phyloP scores from a whole-genome alignment of 495 filamentous ascomycete genomes.

The Trypethelium eluteriae region DNA sequence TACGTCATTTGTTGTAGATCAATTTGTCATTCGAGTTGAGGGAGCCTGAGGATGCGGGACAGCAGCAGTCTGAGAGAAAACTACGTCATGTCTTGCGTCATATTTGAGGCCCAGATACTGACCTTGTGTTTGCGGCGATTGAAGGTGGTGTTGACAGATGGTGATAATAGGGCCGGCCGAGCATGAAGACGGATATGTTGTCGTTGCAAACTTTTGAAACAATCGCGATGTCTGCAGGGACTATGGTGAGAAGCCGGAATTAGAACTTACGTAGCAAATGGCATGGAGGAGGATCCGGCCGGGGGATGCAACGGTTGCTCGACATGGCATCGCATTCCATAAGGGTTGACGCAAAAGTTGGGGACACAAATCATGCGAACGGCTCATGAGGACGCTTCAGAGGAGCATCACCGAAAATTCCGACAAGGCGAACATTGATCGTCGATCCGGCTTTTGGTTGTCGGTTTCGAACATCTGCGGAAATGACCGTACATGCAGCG shows the following conservation, averaged over 20 bases:
- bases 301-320: neutral
- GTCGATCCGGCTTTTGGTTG: too few relatives aligned
- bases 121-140: neutral
- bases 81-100: neutral
- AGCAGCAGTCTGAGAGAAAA: neutral
- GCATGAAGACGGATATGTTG: neutral
- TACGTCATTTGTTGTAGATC: constrained; percentile 9
- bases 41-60: neutral
- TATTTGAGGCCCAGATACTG: neutral
- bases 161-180: neutral
- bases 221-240: neutral
- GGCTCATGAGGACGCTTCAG: too few relatives aligned
- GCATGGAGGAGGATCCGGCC: neutral
- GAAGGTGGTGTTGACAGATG: constrained; percentile 5
- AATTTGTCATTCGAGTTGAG: neutral
- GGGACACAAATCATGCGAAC: neutral
- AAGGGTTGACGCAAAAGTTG: neutral
- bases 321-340: neutral
- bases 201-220: constrained; percentile 8
- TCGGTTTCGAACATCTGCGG: too few relatives aligned
- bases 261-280: neutral
- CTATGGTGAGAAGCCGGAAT: neutral
- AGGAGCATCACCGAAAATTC: too few relatives aligned
- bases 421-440: too few relatives aligned
- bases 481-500: too few relatives aligned